Conservation (phyloP, 169 alveolate species). For the Plasmodium vinckei region DNA sequence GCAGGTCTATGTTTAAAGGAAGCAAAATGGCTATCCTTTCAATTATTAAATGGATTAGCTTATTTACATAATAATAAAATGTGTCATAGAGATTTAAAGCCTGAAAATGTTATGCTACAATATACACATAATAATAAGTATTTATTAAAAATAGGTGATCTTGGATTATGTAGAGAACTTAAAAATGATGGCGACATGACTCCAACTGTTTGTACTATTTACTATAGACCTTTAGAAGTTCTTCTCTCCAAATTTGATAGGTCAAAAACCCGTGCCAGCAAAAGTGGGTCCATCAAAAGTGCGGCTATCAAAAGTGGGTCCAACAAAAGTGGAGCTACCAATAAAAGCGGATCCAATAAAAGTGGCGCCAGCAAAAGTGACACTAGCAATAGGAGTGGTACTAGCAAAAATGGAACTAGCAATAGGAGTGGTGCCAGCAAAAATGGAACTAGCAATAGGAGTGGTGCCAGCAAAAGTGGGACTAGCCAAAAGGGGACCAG, state of each 20-base stretch:
- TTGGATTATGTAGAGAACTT: slow-evolving; percentile 92
- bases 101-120: slow-evolving; percentile 92
- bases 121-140: slow-evolving; percentile 74
- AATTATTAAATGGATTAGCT: slow-evolving; percentile 96
- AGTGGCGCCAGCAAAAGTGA: neutral
- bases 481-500: too few relatives aligned
- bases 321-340: neutral
- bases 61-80: slow-evolving; percentile 95
- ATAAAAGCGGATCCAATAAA: neutral
- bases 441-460: too few relatives aligned
- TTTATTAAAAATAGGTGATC: slow-evolving; percentile 91
- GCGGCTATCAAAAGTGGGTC: neutral
- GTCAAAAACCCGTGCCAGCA: slow-evolving; percentile 15
- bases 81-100: slow-evolving; percentile 92
- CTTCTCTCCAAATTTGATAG: slow-evolving; percentile 80
- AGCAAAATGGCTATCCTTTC: slow-evolving; percentile 92
- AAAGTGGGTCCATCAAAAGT: too few relatives aligned
- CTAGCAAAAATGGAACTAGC: too few relatives aligned
- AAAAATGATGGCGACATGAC: slow-evolving; percentile 89
- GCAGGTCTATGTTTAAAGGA: slow-evolving; percentile 84
- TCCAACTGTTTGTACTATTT: slow-evolving; percentile 92
- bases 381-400: too few relatives aligned
- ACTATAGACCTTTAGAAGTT: slow-evolving; percentile 91
- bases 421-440: neutral
- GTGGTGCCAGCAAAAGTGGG: neutral